These are phyloP conservation scores for Pichia insulana DNA, from an alignment of 805 yeast species.

Conservation along the genomic window DNA sequence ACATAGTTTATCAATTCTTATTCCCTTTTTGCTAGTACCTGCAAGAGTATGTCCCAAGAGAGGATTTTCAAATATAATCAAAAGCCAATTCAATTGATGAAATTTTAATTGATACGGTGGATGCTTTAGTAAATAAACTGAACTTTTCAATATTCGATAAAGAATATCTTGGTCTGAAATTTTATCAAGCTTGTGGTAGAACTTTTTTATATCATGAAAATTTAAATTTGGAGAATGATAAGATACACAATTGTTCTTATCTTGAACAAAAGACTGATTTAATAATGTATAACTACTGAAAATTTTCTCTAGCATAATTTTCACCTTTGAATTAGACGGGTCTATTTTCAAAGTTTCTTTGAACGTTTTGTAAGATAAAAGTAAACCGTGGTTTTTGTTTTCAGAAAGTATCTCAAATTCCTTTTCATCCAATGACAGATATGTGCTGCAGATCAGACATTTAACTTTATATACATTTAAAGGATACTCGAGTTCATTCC, in stretches of 20 bases:
- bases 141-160: slow-evolving; percentile 44
- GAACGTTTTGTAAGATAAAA: no score
- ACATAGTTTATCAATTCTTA: slow-evolving; percentile 47
- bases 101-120: slow-evolving; percentile 37
- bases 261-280: slow-evolving; percentile 46
- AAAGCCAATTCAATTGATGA: slow-evolving; percentile 44
- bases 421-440: neutral
- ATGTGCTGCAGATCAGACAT: slow-evolving; percentile 14
- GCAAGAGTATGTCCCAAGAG: slow-evolving; percentile 41
- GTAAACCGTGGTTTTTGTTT: no score
- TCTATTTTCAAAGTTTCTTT: no score
- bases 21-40: slow-evolving; percentile 17
- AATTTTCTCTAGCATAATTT: slow-evolving; percentile 34
- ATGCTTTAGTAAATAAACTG: slow-evolving; percentile 43
- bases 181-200: slow-evolving; percentile 37
- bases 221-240: slow-evolving; percentile 44
- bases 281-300: slow-evolving; percentile 42
- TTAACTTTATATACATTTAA: slow-evolving; percentile 8
- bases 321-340: slow-evolving; percentile 38
- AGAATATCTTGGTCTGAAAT: slow-evolving; percentile 56
- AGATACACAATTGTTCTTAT: slow-evolving; percentile 15
- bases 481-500: slow-evolving; percentile 12
- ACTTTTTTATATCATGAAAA: slow-evolving; percentile 35
- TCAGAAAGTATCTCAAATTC: no score
- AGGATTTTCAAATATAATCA: slow-evolving; percentile 66